Conservation (phyloP, 495 filamentous ascomycete genomes). For the Penicillium soppii region DNA sequence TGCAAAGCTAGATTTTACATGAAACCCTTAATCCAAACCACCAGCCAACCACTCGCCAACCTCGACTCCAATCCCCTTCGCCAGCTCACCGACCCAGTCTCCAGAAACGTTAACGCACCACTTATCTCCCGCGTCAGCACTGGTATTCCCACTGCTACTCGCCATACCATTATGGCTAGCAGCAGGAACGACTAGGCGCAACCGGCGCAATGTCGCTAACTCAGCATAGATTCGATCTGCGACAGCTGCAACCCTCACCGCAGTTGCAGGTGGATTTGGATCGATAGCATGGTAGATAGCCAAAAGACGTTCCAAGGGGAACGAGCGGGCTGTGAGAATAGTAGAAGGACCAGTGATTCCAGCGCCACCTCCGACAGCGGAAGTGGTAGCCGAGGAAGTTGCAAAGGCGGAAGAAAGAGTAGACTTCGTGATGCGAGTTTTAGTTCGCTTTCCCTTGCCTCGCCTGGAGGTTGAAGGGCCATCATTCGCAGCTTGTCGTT, state of each 20-base stretch:
- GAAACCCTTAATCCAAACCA: slow-evolving; percentile 38
- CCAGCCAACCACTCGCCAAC: slow-evolving; percentile 51
- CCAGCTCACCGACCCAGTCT: slow-evolving; percentile 48
- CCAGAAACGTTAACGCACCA: slow-evolving; percentile 50
- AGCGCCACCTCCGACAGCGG: slow-evolving; percentile 31
- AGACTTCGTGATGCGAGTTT: slow-evolving; percentile 51
- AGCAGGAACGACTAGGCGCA: slow-evolving; percentile 69
- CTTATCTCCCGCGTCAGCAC: slow-evolving; percentile 43
- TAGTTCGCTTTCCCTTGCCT: slow-evolving; percentile 38
- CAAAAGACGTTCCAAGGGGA: slow-evolving; percentile 81
- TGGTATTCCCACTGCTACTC: slow-evolving; percentile 38
- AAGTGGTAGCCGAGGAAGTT: slow-evolving; percentile 39
- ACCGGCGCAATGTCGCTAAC: slow-evolving; percentile 75
- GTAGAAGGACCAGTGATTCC: slow-evolving; percentile 63
- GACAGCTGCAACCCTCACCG: slow-evolving; percentile 45
- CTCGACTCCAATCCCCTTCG: slow-evolving; percentile 48
- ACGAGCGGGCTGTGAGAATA: slow-evolving; percentile 74
- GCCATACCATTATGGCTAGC: slow-evolving; percentile 42
- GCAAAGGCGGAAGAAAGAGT: slow-evolving; percentile 41
- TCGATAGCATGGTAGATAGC: slow-evolving; percentile 83
- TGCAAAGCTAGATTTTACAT: not conserved
- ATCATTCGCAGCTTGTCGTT: slow-evolving; percentile 28
- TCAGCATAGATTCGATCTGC: slow-evolving; percentile 67
- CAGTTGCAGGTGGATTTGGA: slow-evolving; percentile 58
- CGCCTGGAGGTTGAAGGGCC: slow-evolving; percentile 32